Evolutionary conservation across 345 rosid species (phyloP).

Genomic region (Syzygium oleosum): DNA sequence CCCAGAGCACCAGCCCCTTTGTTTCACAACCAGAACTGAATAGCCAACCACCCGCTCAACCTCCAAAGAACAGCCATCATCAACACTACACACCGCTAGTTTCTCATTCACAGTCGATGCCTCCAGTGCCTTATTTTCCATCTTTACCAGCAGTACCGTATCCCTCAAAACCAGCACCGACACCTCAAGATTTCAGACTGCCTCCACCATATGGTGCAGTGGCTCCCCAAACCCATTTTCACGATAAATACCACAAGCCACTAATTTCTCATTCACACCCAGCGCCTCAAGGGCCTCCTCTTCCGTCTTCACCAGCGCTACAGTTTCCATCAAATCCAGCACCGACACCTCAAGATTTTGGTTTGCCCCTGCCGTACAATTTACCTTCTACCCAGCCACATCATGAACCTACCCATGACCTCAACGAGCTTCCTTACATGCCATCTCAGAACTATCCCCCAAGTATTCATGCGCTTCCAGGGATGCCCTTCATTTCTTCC

Average conservation of each 20-base stretch:
- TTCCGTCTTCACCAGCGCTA: background rate
- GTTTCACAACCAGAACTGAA: constrained; percentile 11
- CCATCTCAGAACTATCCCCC: background rate
- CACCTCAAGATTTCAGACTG: constrained; percentile 1
- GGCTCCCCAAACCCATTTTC: background rate
- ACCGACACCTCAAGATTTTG: background rate
- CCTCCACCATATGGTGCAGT: background rate
- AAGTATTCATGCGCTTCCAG: background rate
- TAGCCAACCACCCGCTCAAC: background rate
- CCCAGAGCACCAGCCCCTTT: constrained; percentile 1
- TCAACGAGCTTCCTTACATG: background rate
- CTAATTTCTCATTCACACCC: background rate
- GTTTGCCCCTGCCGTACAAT: background rate
- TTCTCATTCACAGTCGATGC: background rate
- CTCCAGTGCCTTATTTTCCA: constrained; percentile 7
- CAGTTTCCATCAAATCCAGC: background rate
- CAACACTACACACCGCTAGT: background rate
- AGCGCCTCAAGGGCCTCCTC: background rate
- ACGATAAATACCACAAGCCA: background rate
- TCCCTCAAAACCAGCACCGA: constrained; percentile 6
- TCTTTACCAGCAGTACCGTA: constrained; percentile 6
- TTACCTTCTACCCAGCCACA: constrained; percentile 2
- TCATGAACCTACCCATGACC: constrained; percentile 3
- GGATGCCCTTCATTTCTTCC: background rate
- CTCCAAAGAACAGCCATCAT: constrained; percentile 10